Evolutionary conservation across 1,284 basidiomycete genomes (phyloP), one percentile per base, ranked within the genome.

Genomic region (Wallemia mellicola): DNA sequence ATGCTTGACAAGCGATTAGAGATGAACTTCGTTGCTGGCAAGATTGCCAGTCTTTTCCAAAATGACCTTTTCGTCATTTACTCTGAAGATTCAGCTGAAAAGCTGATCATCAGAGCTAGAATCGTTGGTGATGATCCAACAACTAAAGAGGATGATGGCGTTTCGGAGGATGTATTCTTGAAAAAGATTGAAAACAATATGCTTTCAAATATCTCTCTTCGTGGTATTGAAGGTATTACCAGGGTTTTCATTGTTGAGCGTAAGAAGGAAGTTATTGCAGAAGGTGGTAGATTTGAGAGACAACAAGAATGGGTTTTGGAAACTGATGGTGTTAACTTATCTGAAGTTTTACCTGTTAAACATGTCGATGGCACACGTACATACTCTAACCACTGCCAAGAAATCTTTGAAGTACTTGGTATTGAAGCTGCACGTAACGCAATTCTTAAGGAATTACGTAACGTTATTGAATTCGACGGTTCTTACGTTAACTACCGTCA

Each of bases 401-500:
- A 99, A 71, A 76, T 96, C 59, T 91, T 89, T 77, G 77, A 87
- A 63, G 87, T 92, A n/a, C 77, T 99, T 59, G 94, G 94, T 67
- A 96, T 99, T 67, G 94, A 99, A 72, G 94, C 91, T 22, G 91
- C 88, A 19, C 82, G 94, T 15, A 86, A 80, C 38, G 87, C 89
- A 15, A 82, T 99, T 65, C 81, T 94, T 75, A 85, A 78, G 72
- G 94, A 99, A 70, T 72, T 96, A 61, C 81, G 87, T 66, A 77
- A 79, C 61, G 92, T 96, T 68, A 94, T 99, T 72, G 89, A 95
- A 72, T 95, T 95, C 73, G 94, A 95, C 69, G 94, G 92, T 76
- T 96, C 92, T 22, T 95, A 96, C 68, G 92, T 99, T 74, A 98
- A 99, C 72, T 98, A 95, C 72, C 82, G 94, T 60, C 94, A 99